Conservation (phyloP, 805 yeast species). For the Kodamaea hsintzibuensis region DNA sequence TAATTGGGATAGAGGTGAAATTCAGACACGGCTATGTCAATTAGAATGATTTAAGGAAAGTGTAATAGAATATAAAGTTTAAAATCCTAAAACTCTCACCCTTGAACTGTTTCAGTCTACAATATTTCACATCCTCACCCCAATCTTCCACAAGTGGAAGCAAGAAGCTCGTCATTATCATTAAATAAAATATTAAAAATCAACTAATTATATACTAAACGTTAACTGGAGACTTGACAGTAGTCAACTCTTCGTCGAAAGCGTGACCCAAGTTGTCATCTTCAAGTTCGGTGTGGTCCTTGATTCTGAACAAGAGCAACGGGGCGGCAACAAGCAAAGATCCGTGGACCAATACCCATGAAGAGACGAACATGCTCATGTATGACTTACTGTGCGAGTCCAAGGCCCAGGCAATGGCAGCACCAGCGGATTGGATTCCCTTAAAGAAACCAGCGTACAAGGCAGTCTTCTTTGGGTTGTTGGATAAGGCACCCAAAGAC, state of each 20-base stretch:
- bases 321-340: constrained; percentile 52
- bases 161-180: background rate
- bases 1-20: no score
- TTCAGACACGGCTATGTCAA: no score
- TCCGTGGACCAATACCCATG: constrained; percentile 49
- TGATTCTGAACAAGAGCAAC: constrained; percentile 42
- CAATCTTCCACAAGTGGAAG: background rate
- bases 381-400: constrained; percentile 44
- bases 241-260: constrained; percentile 23
- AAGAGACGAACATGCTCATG: constrained; percentile 45
- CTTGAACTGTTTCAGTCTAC: no score
- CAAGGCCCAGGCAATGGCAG: constrained; percentile 60
- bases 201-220: background rate
- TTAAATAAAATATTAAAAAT: background rate
- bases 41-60: no score
- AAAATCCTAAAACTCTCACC: no score
- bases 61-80: no score
- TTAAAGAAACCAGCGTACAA: constrained; percentile 63
- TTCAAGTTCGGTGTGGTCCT: constrained; percentile 43
- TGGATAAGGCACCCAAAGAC: constrained; percentile 59
- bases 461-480: constrained; percentile 55
- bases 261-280: constrained; percentile 30
- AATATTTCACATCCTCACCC: no score
- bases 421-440: constrained; percentile 64
- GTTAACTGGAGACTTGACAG: constrained; percentile 20